These are phyloP conservation scores for Nectriaceae sp. DNA, from an alignment of 2,329 filamentous ascomycete genomes.

Conservation along the genomic window DNA sequence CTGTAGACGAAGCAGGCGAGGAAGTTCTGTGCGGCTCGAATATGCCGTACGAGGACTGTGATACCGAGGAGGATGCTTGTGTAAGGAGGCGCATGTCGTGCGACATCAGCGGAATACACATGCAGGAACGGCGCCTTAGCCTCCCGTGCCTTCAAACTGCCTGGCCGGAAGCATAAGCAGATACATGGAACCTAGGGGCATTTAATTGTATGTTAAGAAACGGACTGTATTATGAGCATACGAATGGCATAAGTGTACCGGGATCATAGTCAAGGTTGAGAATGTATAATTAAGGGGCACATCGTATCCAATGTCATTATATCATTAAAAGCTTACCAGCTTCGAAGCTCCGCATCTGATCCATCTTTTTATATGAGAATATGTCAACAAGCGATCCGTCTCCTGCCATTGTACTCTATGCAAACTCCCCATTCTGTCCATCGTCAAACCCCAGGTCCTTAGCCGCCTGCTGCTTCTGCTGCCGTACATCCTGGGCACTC, in stretches of 20 bases:
- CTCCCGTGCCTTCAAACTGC: conserved; percentile 29
- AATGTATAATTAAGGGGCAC: background rate
- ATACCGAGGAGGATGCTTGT: conserved; percentile 2
- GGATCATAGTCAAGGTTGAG: background rate
- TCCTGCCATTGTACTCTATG: no score
- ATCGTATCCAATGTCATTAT: conserved; percentile 3
- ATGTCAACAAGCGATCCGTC: no score
- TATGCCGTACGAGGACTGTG: conserved; percentile 3
- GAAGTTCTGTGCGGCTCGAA: conserved; percentile 10
- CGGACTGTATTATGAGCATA: background rate
- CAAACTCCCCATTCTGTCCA: conserved; percentile 86
- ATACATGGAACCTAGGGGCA: no score
- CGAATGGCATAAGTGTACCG: background rate
- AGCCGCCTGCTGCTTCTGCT: conserved; percentile 54
- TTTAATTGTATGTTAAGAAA: no score
- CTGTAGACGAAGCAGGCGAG: conserved; percentile 27
- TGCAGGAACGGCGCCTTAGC: conserved; percentile 27
- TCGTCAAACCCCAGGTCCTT: conserved; percentile 81
- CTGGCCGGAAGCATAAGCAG: conserved; percentile 23
- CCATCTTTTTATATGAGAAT: conserved; percentile 2
- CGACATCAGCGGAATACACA: background rate
- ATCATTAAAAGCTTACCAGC: conserved; percentile 16
- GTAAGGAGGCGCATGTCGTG: background rate
- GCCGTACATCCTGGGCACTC: conserved; percentile 60
- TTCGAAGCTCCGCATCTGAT: conserved; percentile 6